Evolutionary conservation across 2,329 filamentous ascomycete genomes (phyloP).

Genomic region (Colletotrichum sp.): DNA sequence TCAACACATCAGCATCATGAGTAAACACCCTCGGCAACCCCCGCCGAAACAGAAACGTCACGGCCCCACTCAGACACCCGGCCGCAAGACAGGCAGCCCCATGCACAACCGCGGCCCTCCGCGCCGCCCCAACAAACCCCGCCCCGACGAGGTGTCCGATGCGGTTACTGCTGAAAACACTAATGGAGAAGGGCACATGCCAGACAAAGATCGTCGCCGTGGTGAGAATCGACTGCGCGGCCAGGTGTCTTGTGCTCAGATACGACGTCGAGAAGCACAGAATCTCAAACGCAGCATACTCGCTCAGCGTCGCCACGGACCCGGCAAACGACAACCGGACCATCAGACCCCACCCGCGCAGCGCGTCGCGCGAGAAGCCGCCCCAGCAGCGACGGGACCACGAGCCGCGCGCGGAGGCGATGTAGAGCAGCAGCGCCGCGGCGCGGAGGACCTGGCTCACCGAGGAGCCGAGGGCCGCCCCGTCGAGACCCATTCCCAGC

Average conservation of each 20-base stretch:
- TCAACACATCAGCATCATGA: neutral
- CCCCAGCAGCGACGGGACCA: constrained; percentile 49
- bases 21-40: neutral
- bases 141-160: constrained; percentile 48
- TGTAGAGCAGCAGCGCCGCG: constrained; percentile 50
- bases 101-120: neutral
- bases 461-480: constrained; percentile 55
- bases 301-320: constrained; percentile 43
- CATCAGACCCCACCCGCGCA: constrained; percentile 45
- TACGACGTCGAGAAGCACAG: constrained; percentile 50
- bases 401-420: constrained; percentile 44
- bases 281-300: constrained; percentile 48
- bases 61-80: neutral
- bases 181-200: constrained; percentile 48
- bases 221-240: constrained; percentile 45
- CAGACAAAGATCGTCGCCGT: constrained; percentile 44
- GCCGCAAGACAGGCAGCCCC: neutral
- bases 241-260: constrained; percentile 45
- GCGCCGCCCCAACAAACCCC: constrained; percentile 26
- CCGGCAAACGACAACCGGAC: constrained; percentile 41
- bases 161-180: constrained; percentile 45
- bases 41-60: neutral
- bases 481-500: constrained; percentile 50
- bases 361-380: constrained; percentile 38
- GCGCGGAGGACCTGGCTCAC: constrained; percentile 53